A percentile compares a stretch with the other conserved stretches of the same genome.
Evolutionary conservation across 441 rosid species (phyloP).

Genomic region (Aquilaria agallochum): DNA sequence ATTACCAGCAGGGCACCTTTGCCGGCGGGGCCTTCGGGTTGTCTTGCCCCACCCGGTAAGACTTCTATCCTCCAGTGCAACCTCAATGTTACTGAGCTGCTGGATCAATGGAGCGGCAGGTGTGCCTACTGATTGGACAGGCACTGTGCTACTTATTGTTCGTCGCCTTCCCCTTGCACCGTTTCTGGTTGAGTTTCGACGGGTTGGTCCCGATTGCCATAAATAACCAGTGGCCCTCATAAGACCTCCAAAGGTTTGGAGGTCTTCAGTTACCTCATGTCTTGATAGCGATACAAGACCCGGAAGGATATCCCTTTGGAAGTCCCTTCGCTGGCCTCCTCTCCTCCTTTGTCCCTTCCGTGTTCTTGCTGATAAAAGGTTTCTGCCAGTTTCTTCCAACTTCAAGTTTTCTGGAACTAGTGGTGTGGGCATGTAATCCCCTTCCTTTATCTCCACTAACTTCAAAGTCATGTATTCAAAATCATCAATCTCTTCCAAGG

Average conservation of each 20-base stretch:
- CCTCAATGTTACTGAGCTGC: slow-evolving; percentile 48
- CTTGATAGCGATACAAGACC: slow-evolving; percentile 85
- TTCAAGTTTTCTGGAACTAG: slow-evolving; percentile 57
- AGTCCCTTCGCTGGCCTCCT: slow-evolving; percentile 95
- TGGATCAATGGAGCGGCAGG: slow-evolving; percentile 44
- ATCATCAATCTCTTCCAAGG: slow-evolving; percentile 62
- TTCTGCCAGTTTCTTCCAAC: slow-evolving; percentile 47
- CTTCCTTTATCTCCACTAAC: slow-evolving; percentile 56
- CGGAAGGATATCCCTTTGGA: slow-evolving; percentile 98
- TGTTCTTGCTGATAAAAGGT: slow-evolving; percentile 35
- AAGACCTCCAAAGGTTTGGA: slow-evolving; percentile 86
- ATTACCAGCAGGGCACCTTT: slow-evolving; percentile 86
- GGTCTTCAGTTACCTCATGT: slow-evolving; percentile 90
- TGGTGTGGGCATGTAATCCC: slow-evolving; percentile 81
- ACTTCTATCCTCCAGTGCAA: slow-evolving; percentile 73
- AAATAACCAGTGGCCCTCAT: slow-evolving; percentile 74
- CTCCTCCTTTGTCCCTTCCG: slow-evolving; percentile 83
- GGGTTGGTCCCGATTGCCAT: slow-evolving; percentile 66
- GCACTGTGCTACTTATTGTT: slow-evolving; percentile 34
- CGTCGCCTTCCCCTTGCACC: slow-evolving; percentile 77
- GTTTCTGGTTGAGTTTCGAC: slow-evolving; percentile 68
- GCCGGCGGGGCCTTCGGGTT: slow-evolving; percentile 86
- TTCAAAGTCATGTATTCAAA: slow-evolving; percentile 82
- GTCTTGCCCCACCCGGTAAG: slow-evolving; percentile 96
- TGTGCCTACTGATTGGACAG: slow-evolving; percentile 25